Base-by-base conservation (phyloP, 2,329 filamentous ascomycete species). In the Chrysosporium queenslandicum region DNA sequence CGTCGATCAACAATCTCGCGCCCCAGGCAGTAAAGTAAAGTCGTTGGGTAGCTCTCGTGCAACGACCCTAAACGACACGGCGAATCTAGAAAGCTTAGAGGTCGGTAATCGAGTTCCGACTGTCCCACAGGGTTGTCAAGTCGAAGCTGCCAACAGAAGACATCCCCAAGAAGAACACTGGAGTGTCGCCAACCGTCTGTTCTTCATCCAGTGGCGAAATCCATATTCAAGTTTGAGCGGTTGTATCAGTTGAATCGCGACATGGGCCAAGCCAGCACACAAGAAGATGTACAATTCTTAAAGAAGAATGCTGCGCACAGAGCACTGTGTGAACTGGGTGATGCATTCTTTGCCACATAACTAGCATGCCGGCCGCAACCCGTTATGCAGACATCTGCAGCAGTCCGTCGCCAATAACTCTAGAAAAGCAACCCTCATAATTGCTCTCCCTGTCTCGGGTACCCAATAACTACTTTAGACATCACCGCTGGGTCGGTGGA, bases 381-480 rank as follows among this genome's bases (percentile, higher is more conserved):
- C 46, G 29, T 27, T 34, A 49, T 32, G 46, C n/a, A 29, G 23
- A 20, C 11, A 12, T 4, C 14, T 27, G 16, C 46, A 40, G 34
- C n/a, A 32, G n/a, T 5, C 29, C 20, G n/a, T 30, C 46, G 39
- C 34, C 46, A 47, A 37, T 47, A 9, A 27, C 20, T 25, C n/a
- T 14, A 6, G 20, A 46, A 37, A 30, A 49, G 34, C 36, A 40
- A 32, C 16, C 41, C 11, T n/a, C n/a, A 41, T 23, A 37, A 39
- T 29, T 39, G 46, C 36, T 20, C 14, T 41, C 37, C 36, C 30
- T 12, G 23, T 40, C 36, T 41, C 37, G 36, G 46, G 36, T 32
- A 49, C 46, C 46, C 34, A 49, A 37, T 47, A 37, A 18, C 30
- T 21, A 40, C n/a, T 14, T 49, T 34, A 41, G 36, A 49, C 46